Evolutionary conservation across 2,329 filamentous ascomycete genomes (phyloP).

Genomic region (Exophiala phaeomuriformis): DNA sequence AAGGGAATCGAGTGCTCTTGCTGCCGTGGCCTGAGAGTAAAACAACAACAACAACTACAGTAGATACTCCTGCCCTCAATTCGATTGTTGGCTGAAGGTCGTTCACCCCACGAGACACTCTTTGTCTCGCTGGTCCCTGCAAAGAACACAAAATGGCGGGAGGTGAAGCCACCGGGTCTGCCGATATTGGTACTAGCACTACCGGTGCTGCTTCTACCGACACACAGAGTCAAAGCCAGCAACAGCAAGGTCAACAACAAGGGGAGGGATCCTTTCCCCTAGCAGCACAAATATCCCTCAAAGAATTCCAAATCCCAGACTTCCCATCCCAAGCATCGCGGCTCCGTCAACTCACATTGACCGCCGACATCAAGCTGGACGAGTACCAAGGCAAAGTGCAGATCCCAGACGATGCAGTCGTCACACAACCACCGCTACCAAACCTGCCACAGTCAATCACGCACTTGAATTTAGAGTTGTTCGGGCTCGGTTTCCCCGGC

Average conservation of each 20-base stretch:
- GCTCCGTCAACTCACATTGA: slow-evolving; percentile 43
- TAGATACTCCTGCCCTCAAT: no score
- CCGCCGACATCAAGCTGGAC: slow-evolving; percentile 43
- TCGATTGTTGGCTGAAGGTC: no score
- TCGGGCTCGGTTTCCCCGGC: slow-evolving; percentile 41
- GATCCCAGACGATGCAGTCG: slow-evolving; percentile 20
- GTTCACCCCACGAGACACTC: no score
- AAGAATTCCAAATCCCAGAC: slow-evolving; percentile 40
- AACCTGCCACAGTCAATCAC: slow-evolving; percentile 37
- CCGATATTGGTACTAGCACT: neutral
- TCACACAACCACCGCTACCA: slow-evolving; percentile 29
- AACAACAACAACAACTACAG: no score
- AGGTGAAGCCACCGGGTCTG: no score
- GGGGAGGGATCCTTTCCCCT: slow-evolving; percentile 26
- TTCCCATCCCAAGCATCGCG: slow-evolving; percentile 40
- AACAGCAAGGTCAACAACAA: neutral
- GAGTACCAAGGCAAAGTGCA: slow-evolving; percentile 39
- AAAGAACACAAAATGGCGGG: no score
- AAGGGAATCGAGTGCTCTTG: no score
- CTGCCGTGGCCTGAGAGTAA: no score
- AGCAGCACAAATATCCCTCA: slow-evolving; percentile 43
- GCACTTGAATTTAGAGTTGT: slow-evolving; percentile 43
- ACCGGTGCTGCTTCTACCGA: neutral
- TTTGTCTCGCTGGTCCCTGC: no score
- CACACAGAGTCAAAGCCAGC: no score